These are phyloP conservation scores for Barbarea vulgaris DNA, from an alignment of 345 rosid species.

Conservation along the genomic window DNA sequence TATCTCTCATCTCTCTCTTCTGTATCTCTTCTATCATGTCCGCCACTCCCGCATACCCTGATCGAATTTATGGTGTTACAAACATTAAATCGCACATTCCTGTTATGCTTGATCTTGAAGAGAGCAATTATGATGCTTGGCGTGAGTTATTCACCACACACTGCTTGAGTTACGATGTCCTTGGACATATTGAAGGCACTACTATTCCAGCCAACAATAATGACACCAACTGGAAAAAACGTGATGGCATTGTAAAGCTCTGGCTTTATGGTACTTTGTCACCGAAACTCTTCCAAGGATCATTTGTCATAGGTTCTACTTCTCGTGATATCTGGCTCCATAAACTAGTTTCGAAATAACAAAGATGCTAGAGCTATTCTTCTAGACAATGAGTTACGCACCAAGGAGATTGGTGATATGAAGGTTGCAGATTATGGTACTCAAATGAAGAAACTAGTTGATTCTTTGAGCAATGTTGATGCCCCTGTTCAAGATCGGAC, in stretches of 20 bases:
- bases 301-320: not conserved
- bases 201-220: too few species aligned
- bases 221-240: not conserved
- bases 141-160: too few species aligned
- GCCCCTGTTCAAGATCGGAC: not conserved
- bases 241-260: not conserved
- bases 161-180: too few species aligned
- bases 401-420: not conserved
- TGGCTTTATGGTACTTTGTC: not conserved
- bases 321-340: not conserved
- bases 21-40: too few species aligned
- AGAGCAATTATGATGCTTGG: too few species aligned
- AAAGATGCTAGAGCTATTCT: not conserved
- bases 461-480: not conserved
- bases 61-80: too few species aligned
- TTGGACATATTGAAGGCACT: too few species aligned
- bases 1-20: too few species aligned
- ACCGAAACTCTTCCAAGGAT: too few species aligned
- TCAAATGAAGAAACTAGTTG: not conserved
- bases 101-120: too few species aligned
- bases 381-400: not conserved
- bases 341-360: not conserved
- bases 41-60: too few species aligned
- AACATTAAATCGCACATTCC: too few species aligned
- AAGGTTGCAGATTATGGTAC: accelerated